Evolutionary conservation across 75 land plant genomes (phyloP).

Genomic region (Cunninghamia lanceolata): DNA sequence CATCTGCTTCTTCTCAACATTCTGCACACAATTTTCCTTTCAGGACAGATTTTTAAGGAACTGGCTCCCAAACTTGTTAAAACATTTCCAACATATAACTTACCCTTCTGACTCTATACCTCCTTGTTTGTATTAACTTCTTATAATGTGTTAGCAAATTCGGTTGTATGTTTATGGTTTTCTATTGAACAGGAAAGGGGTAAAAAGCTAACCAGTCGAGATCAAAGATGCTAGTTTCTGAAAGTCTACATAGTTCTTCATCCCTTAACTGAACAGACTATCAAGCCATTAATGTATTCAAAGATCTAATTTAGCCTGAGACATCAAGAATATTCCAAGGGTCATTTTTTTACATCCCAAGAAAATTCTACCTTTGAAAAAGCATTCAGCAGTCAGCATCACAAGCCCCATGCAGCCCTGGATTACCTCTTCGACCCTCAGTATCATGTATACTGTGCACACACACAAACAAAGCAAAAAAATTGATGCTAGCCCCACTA

Average conservation of each 20-base stretch:
- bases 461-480: not conserved
- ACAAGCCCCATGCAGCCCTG: constrained; percentile 1
- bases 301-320: not conserved
- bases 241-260: not conserved
- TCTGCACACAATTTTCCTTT: not conserved
- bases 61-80: not conserved
- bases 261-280: not conserved
- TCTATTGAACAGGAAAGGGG: not conserved
- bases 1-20: not conserved
- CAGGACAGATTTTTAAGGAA: not conserved
- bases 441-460: not conserved
- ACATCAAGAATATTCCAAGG: not conserved
- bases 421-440: not conserved
- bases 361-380: not conserved
- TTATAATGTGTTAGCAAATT: not conserved
- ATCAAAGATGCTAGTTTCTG: not conserved
- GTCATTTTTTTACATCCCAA: not conserved
- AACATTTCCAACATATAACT: not conserved
- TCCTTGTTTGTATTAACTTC: not conserved
- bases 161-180: not conserved
- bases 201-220: not conserved
- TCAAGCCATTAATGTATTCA: not conserved
- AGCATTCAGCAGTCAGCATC: not conserved
- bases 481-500: not conserved
- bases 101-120: not conserved